These are phyloP conservation scores for Pulveroboletus sp. DNA, from an alignment of 768 basidiomycete species.

Conservation along the genomic window DNA sequence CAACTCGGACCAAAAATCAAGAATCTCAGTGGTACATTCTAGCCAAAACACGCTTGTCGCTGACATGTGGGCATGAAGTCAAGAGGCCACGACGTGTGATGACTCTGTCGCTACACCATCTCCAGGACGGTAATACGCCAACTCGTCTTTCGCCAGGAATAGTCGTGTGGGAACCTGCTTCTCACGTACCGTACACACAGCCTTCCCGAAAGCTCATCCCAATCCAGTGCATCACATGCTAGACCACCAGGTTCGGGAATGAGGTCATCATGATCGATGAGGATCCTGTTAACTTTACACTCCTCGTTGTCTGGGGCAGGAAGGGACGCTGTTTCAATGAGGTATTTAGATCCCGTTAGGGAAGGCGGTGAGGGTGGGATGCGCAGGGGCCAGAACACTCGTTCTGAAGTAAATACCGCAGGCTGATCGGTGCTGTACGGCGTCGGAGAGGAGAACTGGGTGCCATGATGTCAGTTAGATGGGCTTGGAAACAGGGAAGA, in stretches of 20 bases:
- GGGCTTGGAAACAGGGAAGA: background rate
- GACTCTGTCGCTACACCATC: conserved; percentile 16
- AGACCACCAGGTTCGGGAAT: conserved; percentile 5
- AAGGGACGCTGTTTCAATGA: conserved; percentile 22
- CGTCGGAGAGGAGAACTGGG: conserved; percentile 19
- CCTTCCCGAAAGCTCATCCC: conserved; percentile 31
- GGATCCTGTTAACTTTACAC: conserved; percentile 15
- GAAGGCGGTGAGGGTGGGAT: conserved; percentile 8
- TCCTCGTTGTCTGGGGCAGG: conserved; percentile 15
- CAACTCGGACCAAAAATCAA: background rate
- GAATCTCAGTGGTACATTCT: background rate
- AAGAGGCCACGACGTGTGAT: background rate
- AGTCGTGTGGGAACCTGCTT: conserved; percentile 22
- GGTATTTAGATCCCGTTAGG: conserved; percentile 10
- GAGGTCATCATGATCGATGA: conserved; percentile 24
- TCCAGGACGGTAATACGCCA: conserved; percentile 24
- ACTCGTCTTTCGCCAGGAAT: conserved; percentile 21
- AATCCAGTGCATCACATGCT: conserved; percentile 28
- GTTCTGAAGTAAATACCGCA: conserved; percentile 24
- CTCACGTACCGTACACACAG: conserved; percentile 24
- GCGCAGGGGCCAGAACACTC: conserved; percentile 28
- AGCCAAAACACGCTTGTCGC: background rate
- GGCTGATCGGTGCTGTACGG: conserved; percentile 19
- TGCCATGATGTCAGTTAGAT: background rate
- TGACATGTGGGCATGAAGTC: background rate